Percentiles rank a stretch among this genome's conserved stretches.
Conservation (phyloP, 2,329 filamentous ascomycete genomes). For the Fusarium lyarnte region DNA sequence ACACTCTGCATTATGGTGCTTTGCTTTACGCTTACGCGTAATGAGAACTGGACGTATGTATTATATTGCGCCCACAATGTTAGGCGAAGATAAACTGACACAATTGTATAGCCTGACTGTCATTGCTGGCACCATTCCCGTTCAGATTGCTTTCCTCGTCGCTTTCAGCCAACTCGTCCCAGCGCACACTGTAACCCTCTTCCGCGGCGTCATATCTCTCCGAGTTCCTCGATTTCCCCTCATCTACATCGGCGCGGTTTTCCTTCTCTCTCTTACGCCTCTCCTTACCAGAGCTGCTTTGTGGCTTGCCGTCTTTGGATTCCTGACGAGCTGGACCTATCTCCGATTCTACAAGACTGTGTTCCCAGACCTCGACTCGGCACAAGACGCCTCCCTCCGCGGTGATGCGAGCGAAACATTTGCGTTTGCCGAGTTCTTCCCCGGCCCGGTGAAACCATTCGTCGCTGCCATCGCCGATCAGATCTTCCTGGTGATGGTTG, state of each 20-base stretch:
- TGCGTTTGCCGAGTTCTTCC: conserved; percentile 95
- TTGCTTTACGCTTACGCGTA: conserved; percentile 76
- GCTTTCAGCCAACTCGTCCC: conserved; percentile 98
- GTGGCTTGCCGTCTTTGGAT: conserved; percentile 81
- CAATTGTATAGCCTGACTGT: conserved; percentile 70
- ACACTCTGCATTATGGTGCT: conserved; percentile 77
- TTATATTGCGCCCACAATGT: background rate
- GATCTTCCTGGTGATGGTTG: conserved; percentile 78
- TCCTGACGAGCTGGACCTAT: conserved; percentile 93
- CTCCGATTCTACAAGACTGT: conserved; percentile 91
- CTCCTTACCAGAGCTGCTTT: conserved; percentile 76
- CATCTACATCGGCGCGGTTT: conserved; percentile 78
- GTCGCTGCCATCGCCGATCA: conserved; percentile 73
- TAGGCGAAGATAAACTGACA: conserved; percentile 3
- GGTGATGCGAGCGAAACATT: conserved; percentile 98
- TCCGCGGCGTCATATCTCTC: conserved; percentile 87
- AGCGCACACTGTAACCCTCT: conserved; percentile 94
- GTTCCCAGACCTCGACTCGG: conserved; percentile 73
- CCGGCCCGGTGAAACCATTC: conserved; percentile 80
- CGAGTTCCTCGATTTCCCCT: conserved; percentile 79
- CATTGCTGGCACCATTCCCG: conserved; percentile 86
- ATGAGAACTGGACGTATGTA: conserved; percentile 75
- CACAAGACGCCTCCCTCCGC: conserved; percentile 71
- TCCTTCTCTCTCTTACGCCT: conserved; percentile 68
- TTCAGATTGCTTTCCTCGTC: conserved; percentile 94